Conservation (phyloP, 1,284 basidiomycete species). For the Cutaneotrichosporon cyanovorans region DNA sequence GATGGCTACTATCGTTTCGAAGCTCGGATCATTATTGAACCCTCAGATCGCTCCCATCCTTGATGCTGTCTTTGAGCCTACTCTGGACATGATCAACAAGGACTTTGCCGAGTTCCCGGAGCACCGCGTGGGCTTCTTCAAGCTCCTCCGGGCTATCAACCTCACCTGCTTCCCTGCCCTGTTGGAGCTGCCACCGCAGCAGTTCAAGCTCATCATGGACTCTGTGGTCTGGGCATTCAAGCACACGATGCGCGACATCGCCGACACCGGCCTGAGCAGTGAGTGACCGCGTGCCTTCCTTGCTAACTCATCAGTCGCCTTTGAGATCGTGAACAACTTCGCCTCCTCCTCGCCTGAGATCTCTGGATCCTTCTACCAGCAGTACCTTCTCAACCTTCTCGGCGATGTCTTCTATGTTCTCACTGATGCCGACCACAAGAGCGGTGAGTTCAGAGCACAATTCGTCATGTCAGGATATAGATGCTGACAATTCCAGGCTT, state of each 20-base stretch:
- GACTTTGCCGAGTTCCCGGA: slow-evolving; percentile 98
- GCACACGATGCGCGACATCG: slow-evolving; percentile 98
- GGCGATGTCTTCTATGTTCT: slow-evolving; percentile 97
- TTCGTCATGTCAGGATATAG: background rate
- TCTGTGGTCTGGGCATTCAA: slow-evolving; percentile 99
- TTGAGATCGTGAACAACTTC: slow-evolving; percentile 96
- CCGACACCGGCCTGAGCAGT: slow-evolving; percentile 82
- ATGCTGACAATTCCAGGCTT: slow-evolving; percentile 51
- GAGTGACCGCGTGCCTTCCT: background rate
- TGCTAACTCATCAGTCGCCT: slow-evolving; percentile 55
- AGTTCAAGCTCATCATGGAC: slow-evolving; percentile 98
- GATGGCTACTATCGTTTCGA: slow-evolving; percentile 90
- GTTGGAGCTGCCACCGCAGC: slow-evolving; percentile 73
- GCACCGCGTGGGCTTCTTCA: slow-evolving; percentile 96
- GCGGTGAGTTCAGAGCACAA: slow-evolving; percentile 54
- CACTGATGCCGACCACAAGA: slow-evolving; percentile 98
- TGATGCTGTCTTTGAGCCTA: slow-evolving; percentile 96
- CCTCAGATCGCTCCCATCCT: slow-evolving; percentile 94
- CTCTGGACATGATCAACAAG: slow-evolving; percentile 97
- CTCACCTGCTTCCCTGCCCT: slow-evolving; percentile 92
- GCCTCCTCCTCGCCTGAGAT: slow-evolving; percentile 70
- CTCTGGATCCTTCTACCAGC: slow-evolving; percentile 75
- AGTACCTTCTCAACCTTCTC: slow-evolving; percentile 86
- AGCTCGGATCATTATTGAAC: slow-evolving; percentile 76
- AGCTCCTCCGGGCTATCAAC: slow-evolving; percentile 88